Evolutionary conservation across 139 green algal species (phyloP), one percentile per base, ranked within the genome.

Genomic region (Chlamydomonas urium): DNA sequence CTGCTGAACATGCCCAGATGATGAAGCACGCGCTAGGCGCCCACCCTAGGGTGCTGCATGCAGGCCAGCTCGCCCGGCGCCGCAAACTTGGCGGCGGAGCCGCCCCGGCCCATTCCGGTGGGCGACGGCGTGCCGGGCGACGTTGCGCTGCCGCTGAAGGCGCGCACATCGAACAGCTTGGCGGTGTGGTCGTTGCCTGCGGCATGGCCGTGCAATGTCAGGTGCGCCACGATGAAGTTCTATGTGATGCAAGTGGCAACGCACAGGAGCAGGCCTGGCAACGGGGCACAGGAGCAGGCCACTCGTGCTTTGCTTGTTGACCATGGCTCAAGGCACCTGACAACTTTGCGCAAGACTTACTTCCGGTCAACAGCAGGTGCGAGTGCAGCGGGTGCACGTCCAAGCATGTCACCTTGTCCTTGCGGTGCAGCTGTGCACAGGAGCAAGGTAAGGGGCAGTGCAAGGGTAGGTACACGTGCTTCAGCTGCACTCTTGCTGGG

Each of bases 111-210:
- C 53, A 10, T 6, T 21, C 26, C 17, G 17, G 17, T 26, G 53
- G 17, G 6, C 53, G 17, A 34, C 53, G n/a, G 6, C n/a, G 6
- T 63, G 53, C 53, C 6, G 53, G 26, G 24, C 17, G 17, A 63
- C 6, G 53, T 26, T 5, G 10, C 53, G 2, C 58, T 69, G 35
- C 57, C 37, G 47, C 58, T 72, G 21, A 95, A 75, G 47, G 72
- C 75, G 14, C 90, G 79, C 6, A 92, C 60, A 60, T 94, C 90
- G 76, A 85, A 86, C 24, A 96, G 59, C 21, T 81, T 76, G 0
- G 84, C 89, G 1, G 56, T 79, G 76, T 93, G 88, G 81, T 97
- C 92, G 68, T 94, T 95, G 62, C 89, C 86, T 24, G 80, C 85
- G n/a, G n/a, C n/a, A n/a, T n/a, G n/a, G n/a, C n/a, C n/a, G n/a